Base-by-base conservation (phyloP, 768 basidiomycete species). In the Austroboletus eburneus region DNA sequence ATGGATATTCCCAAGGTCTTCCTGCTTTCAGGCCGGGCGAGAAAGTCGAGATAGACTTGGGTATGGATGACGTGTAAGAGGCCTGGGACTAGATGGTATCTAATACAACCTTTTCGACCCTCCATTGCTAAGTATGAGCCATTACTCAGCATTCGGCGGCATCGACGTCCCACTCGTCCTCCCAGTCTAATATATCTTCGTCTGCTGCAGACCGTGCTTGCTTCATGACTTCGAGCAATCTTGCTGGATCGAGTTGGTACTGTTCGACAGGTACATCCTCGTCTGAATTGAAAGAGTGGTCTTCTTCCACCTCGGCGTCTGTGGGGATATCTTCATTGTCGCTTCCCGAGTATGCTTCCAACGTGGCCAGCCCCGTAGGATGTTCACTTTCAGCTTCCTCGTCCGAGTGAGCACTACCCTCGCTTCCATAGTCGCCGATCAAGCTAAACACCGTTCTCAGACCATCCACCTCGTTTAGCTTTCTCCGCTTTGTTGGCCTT, bases 21-120 rank as follows among this genome's bases (percentile, higher is more conserved):
- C 96, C 96, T 38, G 91, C 95, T 12, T 98, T 99, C 74, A 89
- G 95, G 67, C 95, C 96, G 2, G 96, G 96, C 46, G 92, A 98
- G 73, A 95, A 97, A 72, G 92, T 99, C 22, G 85, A 91, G 73
- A 89, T 94, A 50, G 80, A 87, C 61, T 77, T 93, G 50, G 80
- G 77, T 42, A 89, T 88, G 83, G 92, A 94, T 65, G 92, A 96
- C 66, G 79, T 93, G 51, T 95, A 68, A 72, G 41, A 44, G 22
- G 33, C 23, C 6, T 9, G 14, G 17, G 40, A 45, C 33, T 9
- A 25, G 33, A 46, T 23, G 43, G 42, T 45, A 43, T 54, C 36
- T 30, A 23, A 41, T 21, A 12, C 42, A 29, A 40, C 43, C 16
- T 30, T 34, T 4, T 25, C 22, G n/a, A n/a, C n/a, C n/a, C n/a